Base-by-base conservation (phyloP, 257 asterid species). In the Catharanthus roseus region DNA sequence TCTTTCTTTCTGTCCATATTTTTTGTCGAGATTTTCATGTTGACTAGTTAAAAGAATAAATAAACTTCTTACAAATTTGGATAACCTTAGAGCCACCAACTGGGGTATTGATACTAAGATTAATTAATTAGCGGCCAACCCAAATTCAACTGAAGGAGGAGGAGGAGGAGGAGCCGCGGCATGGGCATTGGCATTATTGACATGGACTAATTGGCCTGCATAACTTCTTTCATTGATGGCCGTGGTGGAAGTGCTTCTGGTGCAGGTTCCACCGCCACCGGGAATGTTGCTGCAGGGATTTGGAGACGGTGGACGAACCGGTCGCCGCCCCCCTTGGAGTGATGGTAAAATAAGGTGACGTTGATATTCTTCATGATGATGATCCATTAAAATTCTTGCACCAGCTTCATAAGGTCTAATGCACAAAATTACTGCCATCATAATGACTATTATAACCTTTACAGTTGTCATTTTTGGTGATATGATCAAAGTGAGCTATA, bases 181-280 rank as follows among this genome's bases (percentile, higher is more conserved):
- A n/a, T n/a, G n/a, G n/a, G n/a, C n/a, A n/a, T n/a, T n/a, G n/a
- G 67, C 56, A 45, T 12, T 24, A n/a, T n/a, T n/a, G 1, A 11
- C 34, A 19, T 31, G 26, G 4, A 18, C 23, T 0, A n/a, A n/a
- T n/a, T 39, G 68, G 16, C 58, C 76, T 4, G 50, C 76, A 47
- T 33, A 72, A 65, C 49, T 72, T 60, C 13, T 63, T 26, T 47
- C 53, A 10, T 28, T 54, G 12, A 71, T 65, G 69, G 55, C 41
- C 5, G 5, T 38, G 42, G 42, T 8, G 3, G 42, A 3, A 38
- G 5, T 3, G 54, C 69, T 63, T 1, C 66, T 33, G 12, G 13
- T 4, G 79, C 89, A 84, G 12, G 85, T 81, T n/a, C 87, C 84
- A 2, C 80, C 69, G 0, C 75, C 31, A 9, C 80, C 71, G 0